A percentile compares a stretch with the other conserved stretches of the same genome.
Evolutionary conservation across 352 stramenopile genomes (phyloP).

Genomic region (Aphanomyces cochlioides): DNA sequence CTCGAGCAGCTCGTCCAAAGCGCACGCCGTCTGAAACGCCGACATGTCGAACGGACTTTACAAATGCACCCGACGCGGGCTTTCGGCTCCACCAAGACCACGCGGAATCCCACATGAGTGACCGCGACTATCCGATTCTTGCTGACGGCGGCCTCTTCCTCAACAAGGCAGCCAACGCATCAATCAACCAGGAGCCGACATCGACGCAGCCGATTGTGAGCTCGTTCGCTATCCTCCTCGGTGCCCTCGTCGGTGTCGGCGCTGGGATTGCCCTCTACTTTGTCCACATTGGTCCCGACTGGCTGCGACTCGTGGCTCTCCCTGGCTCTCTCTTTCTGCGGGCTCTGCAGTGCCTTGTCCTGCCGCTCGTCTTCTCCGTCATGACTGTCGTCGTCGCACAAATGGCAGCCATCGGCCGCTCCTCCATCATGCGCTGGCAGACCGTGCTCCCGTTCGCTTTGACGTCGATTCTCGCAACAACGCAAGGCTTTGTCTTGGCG

Average conservation of each 20-base stretch:
- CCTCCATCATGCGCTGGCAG: constrained; percentile 27
- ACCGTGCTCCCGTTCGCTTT: neutral
- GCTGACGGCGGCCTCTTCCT: neutral
- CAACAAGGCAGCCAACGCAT: neutral
- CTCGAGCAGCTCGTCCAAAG: no score
- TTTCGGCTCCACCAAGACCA: no score
- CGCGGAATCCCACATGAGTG: no score
- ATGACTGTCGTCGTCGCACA: constrained; percentile 64
- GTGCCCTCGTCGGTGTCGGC: neutral
- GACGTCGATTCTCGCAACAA: neutral
- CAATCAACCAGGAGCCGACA: neutral
- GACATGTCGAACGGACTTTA: no score
- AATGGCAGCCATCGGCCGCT: constrained; percentile 52
- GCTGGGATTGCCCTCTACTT: neutral
- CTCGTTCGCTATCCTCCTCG: neutral
- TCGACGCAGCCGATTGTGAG: neutral
- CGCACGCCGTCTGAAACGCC: no score
- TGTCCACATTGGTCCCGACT: neutral
- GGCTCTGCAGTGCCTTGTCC: constrained; percentile 70
- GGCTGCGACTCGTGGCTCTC: constrained; percentile 27
- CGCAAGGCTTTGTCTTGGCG: constrained; percentile 7
- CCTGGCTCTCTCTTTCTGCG: constrained; percentile 70
- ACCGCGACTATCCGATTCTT: no score
- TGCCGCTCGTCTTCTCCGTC: constrained; percentile 75
- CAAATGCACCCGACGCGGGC: no score